phyloP scores from a whole-genome alignment of 768 basidiomycete genomes.

The Russula foetens region DNA sequence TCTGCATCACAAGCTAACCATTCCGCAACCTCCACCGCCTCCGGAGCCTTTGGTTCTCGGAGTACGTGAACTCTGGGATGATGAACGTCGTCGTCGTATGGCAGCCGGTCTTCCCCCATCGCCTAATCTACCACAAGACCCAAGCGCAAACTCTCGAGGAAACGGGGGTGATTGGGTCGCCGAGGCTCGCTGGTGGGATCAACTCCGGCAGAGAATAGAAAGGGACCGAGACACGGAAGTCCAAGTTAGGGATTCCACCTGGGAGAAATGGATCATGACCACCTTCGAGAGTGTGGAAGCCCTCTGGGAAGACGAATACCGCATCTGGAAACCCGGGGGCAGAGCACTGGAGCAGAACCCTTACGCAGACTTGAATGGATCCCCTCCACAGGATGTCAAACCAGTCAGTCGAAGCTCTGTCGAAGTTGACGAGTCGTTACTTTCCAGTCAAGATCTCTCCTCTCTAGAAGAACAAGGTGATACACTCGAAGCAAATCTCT shows the following conservation, averaged over 20 bases:
- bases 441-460: slow-evolving; percentile 43
- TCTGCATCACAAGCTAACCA: slow-evolving; percentile 55
- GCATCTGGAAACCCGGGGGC: slow-evolving; percentile 44
- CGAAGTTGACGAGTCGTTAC: slow-evolving; percentile 46
- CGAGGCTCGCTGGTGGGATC: slow-evolving; percentile 70
- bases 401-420: slow-evolving; percentile 26
- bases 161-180: slow-evolving; percentile 57
- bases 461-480: slow-evolving; percentile 29
- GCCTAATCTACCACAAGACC: slow-evolving; percentile 63
- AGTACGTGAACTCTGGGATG: slow-evolving; percentile 94
- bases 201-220: slow-evolving; percentile 55
- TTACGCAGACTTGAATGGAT: slow-evolving; percentile 10
- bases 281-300: slow-evolving; percentile 87
- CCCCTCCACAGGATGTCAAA: not conserved
- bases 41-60: slow-evolving; percentile 75
- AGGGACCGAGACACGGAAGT: slow-evolving; percentile 30
- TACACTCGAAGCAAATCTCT: slow-evolving; percentile 22
- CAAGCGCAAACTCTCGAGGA: slow-evolving; percentile 53
- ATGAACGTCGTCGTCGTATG: slow-evolving; percentile 72
- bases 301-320: slow-evolving; percentile 64
- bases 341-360: slow-evolving; percentile 4
- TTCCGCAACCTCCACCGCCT: slow-evolving; percentile 45
- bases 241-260: slow-evolving; percentile 30
- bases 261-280: slow-evolving; percentile 77
- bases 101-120: slow-evolving; percentile 63